These are phyloP conservation scores for Ogataea zsoltii DNA, from an alignment of 805 yeast genomes.

Conservation along the genomic window DNA sequence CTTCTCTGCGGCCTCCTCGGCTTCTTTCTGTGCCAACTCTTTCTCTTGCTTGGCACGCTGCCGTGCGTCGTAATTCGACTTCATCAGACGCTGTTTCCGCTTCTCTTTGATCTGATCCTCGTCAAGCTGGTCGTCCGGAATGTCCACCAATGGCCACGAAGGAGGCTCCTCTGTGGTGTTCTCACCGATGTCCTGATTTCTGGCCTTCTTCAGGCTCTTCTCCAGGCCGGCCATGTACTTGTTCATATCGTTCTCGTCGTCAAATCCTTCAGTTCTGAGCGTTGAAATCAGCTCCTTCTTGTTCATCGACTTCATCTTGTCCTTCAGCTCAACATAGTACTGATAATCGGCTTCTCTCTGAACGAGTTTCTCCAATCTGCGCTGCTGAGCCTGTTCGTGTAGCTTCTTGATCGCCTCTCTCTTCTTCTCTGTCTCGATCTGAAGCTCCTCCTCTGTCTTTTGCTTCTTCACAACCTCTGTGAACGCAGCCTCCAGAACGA, in stretches of 20 bases:
- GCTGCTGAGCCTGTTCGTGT: constrained; percentile 90
- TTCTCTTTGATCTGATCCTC: constrained; percentile 86
- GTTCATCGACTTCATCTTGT: constrained; percentile 48
- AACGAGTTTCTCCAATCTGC: constrained; percentile 72
- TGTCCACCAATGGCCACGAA: constrained; percentile 70
- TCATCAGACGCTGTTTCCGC: constrained; percentile 75
- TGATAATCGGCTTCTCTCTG: constrained; percentile 80
- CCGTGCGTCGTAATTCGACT: constrained; percentile 88
- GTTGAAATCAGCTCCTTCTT: constrained; percentile 56
- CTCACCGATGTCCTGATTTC: constrained; percentile 64
- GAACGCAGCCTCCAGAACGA: constrained; percentile 81
- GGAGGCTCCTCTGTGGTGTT: constrained; percentile 51
- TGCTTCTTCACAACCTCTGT: constrained; percentile 63
- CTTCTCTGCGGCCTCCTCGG: constrained; percentile 58
- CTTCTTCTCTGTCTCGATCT: constrained; percentile 72
- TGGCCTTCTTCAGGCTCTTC: constrained; percentile 65
- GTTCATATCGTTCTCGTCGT: constrained; percentile 67
- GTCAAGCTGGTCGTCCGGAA: constrained; percentile 79
- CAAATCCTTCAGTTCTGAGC: constrained; percentile 74
- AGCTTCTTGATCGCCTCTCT: constrained; percentile 83
- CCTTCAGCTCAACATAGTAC: constrained; percentile 63
- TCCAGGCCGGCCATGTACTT: constrained; percentile 67
- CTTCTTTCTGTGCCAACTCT: constrained; percentile 58
- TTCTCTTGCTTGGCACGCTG: constrained; percentile 80
- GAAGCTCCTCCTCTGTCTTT: constrained; percentile 82